Evolutionary conservation across 495 filamentous ascomycete species (phyloP).

Genomic region (Bathelium albidoporum): DNA sequence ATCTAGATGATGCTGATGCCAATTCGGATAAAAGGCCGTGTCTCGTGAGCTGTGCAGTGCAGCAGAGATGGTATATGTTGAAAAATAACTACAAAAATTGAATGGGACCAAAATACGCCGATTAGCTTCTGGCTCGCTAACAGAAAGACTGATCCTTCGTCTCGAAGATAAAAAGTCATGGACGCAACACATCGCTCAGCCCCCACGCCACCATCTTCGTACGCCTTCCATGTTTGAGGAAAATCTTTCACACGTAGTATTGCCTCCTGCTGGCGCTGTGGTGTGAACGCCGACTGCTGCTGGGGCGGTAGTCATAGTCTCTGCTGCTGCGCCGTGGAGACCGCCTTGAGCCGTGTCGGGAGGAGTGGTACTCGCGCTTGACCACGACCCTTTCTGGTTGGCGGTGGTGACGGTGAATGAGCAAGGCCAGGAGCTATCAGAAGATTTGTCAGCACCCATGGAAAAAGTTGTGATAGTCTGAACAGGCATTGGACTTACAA

Average conservation of each 20-base stretch:
- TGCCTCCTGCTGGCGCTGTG: conserved; percentile 16
- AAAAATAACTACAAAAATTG: conserved; percentile 2
- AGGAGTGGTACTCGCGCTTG: conserved; percentile 27
- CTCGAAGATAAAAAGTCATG: background rate
- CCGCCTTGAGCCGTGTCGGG: conserved; percentile 21
- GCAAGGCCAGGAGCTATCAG: conserved; percentile 29
- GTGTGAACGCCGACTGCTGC: conserved; percentile 11
- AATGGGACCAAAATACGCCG: background rate
- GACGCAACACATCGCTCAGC: background rate
- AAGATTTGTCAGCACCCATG: background rate
- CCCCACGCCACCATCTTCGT: background rate
- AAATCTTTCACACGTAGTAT: conserved; percentile 15
- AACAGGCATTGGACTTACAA: conserved; percentile 20
- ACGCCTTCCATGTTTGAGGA: background rate
- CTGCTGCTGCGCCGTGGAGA: conserved; percentile 21
- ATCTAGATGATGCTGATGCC: background rate
- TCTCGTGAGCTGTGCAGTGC: background rate
- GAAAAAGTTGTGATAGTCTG: background rate
- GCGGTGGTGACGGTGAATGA: conserved; percentile 30
- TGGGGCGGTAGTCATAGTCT: conserved; percentile 15
- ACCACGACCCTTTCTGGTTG: conserved; percentile 27
- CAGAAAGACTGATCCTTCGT: background rate
- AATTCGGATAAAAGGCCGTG: background rate
- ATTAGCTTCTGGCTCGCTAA: background rate
- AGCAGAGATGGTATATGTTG: too few relatives aligned